Evolutionary conservation across 805 yeast genomes (phyloP).

Genomic region (Schwanniomyces vanrijiae): DNA sequence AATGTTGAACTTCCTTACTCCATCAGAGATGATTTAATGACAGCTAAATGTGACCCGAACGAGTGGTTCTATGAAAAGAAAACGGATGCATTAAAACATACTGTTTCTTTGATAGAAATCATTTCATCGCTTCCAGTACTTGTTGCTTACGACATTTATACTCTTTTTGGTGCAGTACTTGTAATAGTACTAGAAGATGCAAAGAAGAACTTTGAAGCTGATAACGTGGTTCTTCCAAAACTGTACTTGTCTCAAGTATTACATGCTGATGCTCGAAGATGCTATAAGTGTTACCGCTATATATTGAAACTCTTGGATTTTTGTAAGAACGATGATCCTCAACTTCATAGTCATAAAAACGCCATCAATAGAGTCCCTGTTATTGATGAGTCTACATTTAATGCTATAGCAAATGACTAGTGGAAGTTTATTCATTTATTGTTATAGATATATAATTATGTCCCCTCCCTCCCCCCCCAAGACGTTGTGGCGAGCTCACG

Average conservation of each 20-base stretch:
- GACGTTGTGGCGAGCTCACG: not conserved
- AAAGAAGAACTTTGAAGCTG: conserved; percentile 12
- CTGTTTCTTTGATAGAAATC: conserved; percentile 36
- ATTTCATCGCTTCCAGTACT: conserved; percentile 39
- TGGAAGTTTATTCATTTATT: not conserved
- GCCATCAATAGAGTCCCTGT: conserved; percentile 18
- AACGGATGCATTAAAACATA: conserved; percentile 21
- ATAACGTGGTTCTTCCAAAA: conserved; percentile 16
- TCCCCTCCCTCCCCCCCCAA: not conserved
- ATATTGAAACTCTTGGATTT: conserved; percentile 20
- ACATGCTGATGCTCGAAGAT: conserved; percentile 11
- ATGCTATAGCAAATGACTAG: conserved; percentile 12
- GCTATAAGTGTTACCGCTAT: conserved; percentile 27
- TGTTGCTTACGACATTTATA: conserved; percentile 31
- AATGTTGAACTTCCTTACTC: conserved; percentile 40
- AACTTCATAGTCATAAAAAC: conserved; percentile 20
- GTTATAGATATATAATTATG: not conserved
- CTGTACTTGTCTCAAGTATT: conserved; percentile 15
- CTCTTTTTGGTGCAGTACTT: conserved; percentile 31
- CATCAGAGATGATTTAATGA: conserved; percentile 23
- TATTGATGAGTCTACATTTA: conserved; percentile 15
- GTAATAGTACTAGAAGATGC: conserved; percentile 23
- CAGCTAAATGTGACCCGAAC: not conserved
- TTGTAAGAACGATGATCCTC: conserved; percentile 21
- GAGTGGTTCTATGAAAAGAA: conserved; percentile 14